phyloP scores from a whole-genome alignment of 768 basidiomycete species.

The Mycena belliarum region DNA sequence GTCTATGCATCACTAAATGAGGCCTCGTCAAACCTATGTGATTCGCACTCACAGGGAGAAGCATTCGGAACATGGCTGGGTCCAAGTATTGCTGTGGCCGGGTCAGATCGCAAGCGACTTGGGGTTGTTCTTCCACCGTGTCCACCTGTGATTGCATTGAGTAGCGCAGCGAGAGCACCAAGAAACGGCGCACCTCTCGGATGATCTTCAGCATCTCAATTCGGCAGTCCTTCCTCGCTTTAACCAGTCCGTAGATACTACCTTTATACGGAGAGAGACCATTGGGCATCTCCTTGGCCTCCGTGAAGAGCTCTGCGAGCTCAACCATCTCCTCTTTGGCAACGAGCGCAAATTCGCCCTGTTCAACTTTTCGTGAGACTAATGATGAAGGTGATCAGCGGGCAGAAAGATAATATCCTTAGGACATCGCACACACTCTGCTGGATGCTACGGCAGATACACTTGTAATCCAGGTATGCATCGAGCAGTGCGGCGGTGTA shows the following conservation, averaged over 20 bases:
- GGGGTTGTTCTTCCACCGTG: not conserved
- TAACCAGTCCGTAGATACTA: not conserved
- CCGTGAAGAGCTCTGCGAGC: not conserved
- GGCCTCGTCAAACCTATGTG: not conserved
- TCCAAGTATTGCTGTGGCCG: not conserved
- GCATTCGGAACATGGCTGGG: conserved; percentile 4
- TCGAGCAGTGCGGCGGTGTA: conserved; percentile 10
- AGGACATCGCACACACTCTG: not conserved
- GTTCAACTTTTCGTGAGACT: conserved; percentile 3
- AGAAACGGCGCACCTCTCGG: not conserved
- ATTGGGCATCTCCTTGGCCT: not conserved
- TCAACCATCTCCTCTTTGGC: not conserved
- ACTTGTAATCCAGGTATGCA: conserved; percentile 12
- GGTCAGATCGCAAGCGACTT: conserved; percentile 2
- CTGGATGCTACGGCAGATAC: conserved; percentile 7
- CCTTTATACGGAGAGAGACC: not conserved
- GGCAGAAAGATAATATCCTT: not conserved
- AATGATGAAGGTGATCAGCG: not conserved
- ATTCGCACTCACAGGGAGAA: not conserved
- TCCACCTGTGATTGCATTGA: not conserved
- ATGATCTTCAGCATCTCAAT: conserved; percentile 14
- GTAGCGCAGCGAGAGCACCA: too few relatives aligned
- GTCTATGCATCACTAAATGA: conserved; percentile 2
- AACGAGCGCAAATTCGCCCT: not conserved
- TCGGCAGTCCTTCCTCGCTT: conserved; percentile 3